Conservation (phyloP, 2,329 filamentous ascomycete genomes). For the Drechslera avenae region DNA sequence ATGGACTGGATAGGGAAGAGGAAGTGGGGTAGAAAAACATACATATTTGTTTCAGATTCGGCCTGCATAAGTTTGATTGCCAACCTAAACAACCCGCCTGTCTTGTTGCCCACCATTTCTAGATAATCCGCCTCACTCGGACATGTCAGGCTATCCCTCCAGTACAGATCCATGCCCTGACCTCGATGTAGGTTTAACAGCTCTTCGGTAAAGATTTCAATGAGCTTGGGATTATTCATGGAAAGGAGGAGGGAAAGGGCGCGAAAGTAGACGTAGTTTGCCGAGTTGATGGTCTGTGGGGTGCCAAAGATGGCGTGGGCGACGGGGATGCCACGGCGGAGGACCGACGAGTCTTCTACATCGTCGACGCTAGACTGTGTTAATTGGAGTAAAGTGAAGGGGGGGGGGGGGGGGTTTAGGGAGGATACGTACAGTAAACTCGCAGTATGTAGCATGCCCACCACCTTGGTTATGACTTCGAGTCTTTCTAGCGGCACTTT, state of each 20-base stretch:
- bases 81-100: conserved; percentile 81
- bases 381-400: not conserved
- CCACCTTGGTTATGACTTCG: conserved; percentile 75
- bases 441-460: conserved; percentile 85
- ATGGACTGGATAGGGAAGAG: not conserved
- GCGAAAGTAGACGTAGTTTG: conserved; percentile 87
- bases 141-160: conserved; percentile 83
- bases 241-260: conserved; percentile 76
- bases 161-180: conserved; percentile 90
- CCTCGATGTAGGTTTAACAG: conserved; percentile 83
- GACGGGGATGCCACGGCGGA: conserved; percentile 79
- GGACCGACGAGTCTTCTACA: conserved; percentile 78
- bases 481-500: conserved; percentile 73
- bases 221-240: conserved; percentile 69
- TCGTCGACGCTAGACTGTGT: conserved; percentile 66
- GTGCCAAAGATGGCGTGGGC: conserved; percentile 85
- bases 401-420: too few relatives aligned
- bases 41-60: conserved; percentile 60
- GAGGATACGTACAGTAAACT: conserved; percentile 64
- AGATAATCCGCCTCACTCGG: conserved; percentile 87
- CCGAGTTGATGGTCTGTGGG: conserved; percentile 87
- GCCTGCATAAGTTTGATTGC: conserved; percentile 89
- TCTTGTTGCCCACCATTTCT: conserved; percentile 94
- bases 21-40: conserved; percentile 18
- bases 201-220: conserved; percentile 79